Base-by-base conservation (phyloP, 345 rosid species). In the Camelina laxa region DNA sequence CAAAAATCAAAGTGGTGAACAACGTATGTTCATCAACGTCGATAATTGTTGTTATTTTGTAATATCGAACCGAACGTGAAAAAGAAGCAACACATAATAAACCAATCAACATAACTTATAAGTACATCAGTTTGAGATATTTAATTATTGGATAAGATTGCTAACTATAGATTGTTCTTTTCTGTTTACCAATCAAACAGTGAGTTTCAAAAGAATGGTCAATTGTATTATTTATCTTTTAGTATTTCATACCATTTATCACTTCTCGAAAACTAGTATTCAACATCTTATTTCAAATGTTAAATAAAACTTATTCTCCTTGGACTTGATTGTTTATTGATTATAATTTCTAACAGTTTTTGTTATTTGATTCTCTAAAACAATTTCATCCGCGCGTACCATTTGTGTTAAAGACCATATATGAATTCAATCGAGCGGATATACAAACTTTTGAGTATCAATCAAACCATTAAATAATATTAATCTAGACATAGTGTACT, bases 1-100 rank as follows among this genome's bases (percentile, higher is more conserved):
- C 35, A 16, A 42, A 42, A 14, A 42, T 21, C 21, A 57, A n/a
- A 57, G 4, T n/a, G 14, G 21, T 57, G 41, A 9, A 17, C 41
- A 38, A 57, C 12, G 39, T 30, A 56, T 58, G 38, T 70, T 44
- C 55, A 48, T 51, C 35, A 59, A 33, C 67, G 59, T 35, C 38
- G 6, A 15, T 21, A n/a, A 33, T 7, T 33, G 36, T 33, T 49
- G 49, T 33, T 48, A 36, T 49, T 71, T 59, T 59, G n/a, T 35
- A 4, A 9, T 36, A 11, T 62, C 11, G 13, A 60, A 60, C 8
- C 20, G 31, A 61, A 62, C 67, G 67, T 42, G 36, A 14, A 42
- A 62, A 41, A 21, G 19, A 42, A 62, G 67, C 67, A 41, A 61
- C 36, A 42, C 15, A 22, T 27, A 41, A n/a, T n/a, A 22, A 22